These are phyloP conservation scores for Neofusicoccum laricinum DNA, from an alignment of 2,329 filamentous ascomycete species.

Conservation along the genomic window DNA sequence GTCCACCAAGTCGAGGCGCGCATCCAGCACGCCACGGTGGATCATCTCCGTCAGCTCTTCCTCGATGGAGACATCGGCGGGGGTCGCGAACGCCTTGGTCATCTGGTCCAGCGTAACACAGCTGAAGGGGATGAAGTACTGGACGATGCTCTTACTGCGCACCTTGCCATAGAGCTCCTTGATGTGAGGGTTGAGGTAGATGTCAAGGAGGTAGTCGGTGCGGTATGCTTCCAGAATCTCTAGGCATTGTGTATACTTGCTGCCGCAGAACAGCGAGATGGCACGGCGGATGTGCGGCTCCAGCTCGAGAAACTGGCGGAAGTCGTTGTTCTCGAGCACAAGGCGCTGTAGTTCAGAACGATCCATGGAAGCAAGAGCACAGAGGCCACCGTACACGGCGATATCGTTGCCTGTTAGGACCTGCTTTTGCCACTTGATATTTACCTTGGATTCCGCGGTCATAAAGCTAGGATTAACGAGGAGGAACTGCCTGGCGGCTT, in stretches of 20 bases:
- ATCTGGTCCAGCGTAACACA: conserved; percentile 79
- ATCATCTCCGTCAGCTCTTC: conserved; percentile 79
- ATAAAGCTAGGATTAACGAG: conserved; percentile 54
- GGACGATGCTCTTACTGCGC: conserved; percentile 85
- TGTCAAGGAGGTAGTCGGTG: conserved; percentile 83
- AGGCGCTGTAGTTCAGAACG: conserved; percentile 68
- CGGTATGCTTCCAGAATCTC: conserved; percentile 77
- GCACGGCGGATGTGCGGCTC: conserved; percentile 94
- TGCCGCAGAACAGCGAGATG: conserved; percentile 83
- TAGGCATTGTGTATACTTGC: conserved; percentile 83
- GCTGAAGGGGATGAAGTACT: conserved; percentile 89
- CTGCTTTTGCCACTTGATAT: conserved; percentile 61
- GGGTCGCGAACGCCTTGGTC: conserved; percentile 68
- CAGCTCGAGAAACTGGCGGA: conserved; percentile 84
- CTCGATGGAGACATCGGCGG: conserved; percentile 56
- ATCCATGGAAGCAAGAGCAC: conserved; percentile 86
- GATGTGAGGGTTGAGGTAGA: conserved; percentile 77
- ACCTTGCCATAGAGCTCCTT: conserved; percentile 68
- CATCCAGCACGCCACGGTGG: conserved; percentile 65
- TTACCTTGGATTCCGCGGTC: conserved; percentile 40
- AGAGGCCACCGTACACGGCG: conserved; percentile 85
- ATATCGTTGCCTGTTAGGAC: conserved; percentile 82
- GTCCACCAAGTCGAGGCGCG: conserved; percentile 81
- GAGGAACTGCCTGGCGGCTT: conserved; percentile 72
- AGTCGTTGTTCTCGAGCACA: conserved; percentile 81